phyloP scores from a whole-genome alignment of 495 filamentous ascomycete genomes.

The Niebla homalea region DNA sequence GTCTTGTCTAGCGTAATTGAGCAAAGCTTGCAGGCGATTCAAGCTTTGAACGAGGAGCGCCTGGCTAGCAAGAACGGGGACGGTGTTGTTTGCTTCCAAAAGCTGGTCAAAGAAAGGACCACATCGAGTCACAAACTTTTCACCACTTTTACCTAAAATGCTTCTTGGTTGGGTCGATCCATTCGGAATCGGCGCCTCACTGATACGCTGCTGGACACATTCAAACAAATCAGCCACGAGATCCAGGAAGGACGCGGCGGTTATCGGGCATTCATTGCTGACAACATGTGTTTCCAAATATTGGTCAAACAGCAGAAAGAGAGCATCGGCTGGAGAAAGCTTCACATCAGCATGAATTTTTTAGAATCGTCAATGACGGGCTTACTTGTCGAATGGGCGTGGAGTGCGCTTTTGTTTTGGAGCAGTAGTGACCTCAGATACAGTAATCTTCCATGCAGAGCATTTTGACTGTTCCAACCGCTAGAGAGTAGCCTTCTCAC shows the following conservation, averaged over 20 bases:
- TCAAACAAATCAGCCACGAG: conserved; percentile 27
- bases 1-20: too few species aligned
- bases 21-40: too few species aligned
- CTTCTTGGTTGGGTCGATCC: too few species aligned
- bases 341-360: conserved; percentile 20
- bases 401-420: conserved; percentile 14
- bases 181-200: too few species aligned
- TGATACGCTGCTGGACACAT: background rate
- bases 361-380: background rate
- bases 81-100: background rate
- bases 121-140: background rate
- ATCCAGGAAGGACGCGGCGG: conserved; percentile 29
- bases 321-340: conserved; percentile 11
- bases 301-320: conserved; percentile 15
- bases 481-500: conserved; percentile 34
- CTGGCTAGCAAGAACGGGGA: background rate
- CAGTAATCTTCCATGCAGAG: conserved; percentile 48
- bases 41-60: background rate
- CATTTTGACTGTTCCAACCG: conserved; percentile 37
- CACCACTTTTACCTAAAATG: background rate
- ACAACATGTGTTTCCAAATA: conserved; percentile 21
- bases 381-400: conserved; percentile 28
- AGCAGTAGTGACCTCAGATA: conserved; percentile 35
- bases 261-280: conserved; percentile 26
- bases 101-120: background rate